These are phyloP conservation scores for Plectosphaerella plurivora DNA, from an alignment of 2,329 filamentous ascomycete genomes.

Conservation along the genomic window DNA sequence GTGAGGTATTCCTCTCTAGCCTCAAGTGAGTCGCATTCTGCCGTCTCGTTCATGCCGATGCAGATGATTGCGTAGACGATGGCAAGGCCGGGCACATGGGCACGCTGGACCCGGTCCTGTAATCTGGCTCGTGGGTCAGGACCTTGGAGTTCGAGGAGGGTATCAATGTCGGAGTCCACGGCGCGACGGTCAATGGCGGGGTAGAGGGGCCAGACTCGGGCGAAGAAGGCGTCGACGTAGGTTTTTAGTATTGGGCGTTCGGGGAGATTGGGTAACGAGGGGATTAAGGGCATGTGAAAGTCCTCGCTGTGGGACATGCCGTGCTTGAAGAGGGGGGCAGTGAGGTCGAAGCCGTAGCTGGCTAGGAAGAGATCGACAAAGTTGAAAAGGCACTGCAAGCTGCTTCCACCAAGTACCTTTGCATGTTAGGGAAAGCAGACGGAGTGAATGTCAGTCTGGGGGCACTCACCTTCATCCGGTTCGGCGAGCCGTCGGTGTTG, in stretches of 20 bases:
- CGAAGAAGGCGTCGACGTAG: slow-evolving; percentile 13
- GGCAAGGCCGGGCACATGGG: slow-evolving; percentile 7
- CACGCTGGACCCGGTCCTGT: background rate
- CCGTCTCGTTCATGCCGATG: slow-evolving; percentile 13
- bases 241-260: slow-evolving; percentile 1
- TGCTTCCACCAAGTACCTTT: slow-evolving; percentile 13
- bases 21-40: slow-evolving; percentile 2
- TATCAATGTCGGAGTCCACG: slow-evolving; percentile 9
- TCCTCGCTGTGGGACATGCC: slow-evolving; percentile 19
- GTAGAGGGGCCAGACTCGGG: slow-evolving; percentile 14
- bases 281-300: slow-evolving; percentile 11
- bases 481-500: slow-evolving; percentile 15
- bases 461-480: slow-evolving; percentile 12
- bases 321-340: slow-evolving; percentile 14
- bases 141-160: slow-evolving; percentile 2
- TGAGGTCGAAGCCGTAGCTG: slow-evolving; percentile 12
- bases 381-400: slow-evolving; percentile 16
- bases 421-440: too few relatives aligned
- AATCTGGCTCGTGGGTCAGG: background rate
- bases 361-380: slow-evolving; percentile 18
- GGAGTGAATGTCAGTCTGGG: background rate
- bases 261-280: slow-evolving; percentile 10
- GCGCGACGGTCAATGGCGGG: slow-evolving; percentile 13
- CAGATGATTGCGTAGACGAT: slow-evolving; percentile 13
- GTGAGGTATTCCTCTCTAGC: slow-evolving; percentile 10